Percentiles rank a stretch among this genome's conserved stretches.
Conservation (phyloP, 441 rosid species). For the Cnidoscolus chayamansa region DNA sequence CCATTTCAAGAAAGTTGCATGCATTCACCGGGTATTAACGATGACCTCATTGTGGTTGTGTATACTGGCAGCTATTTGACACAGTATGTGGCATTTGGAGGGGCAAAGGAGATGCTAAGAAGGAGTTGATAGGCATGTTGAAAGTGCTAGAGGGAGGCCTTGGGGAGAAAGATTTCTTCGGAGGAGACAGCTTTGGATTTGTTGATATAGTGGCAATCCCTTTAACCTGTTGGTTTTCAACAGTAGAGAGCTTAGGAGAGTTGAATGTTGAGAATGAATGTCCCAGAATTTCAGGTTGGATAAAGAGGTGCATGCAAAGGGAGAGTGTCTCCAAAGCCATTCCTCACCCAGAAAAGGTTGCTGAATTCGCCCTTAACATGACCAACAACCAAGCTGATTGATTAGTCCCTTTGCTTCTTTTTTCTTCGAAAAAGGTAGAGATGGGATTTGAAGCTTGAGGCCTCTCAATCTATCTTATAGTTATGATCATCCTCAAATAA, state of each 20-base stretch:
- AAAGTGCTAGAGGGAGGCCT: constrained; percentile 43
- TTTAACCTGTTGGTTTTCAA: constrained; percentile 34
- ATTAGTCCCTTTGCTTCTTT: no score
- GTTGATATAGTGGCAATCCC: constrained; percentile 40
- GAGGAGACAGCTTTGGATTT: constrained; percentile 39
- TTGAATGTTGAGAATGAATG: constrained; percentile 36
- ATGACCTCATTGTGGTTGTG: no score
- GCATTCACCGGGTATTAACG: no score
- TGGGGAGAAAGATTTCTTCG: constrained; percentile 41
- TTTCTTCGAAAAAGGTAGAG: no score
- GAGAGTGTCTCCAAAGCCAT: constrained; percentile 36
- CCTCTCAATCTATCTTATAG: no score
- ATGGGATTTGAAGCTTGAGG: no score
- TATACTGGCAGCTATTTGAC: no score
- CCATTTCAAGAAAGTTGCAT: no score
- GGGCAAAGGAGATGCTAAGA: background rate
- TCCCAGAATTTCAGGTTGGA: constrained; percentile 49
- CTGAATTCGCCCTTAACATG: constrained; percentile 22
- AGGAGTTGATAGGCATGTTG: constrained; percentile 36
- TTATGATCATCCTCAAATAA: no score
- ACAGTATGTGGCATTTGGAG: no score
- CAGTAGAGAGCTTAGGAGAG: constrained; percentile 38
- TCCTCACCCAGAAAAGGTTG: constrained; percentile 39
- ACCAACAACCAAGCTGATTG: no score
- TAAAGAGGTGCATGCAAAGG: constrained; percentile 40